A percentile compares a stretch with the other conserved stretches of the same genome.
These are phyloP conservation scores for Termitomyces heimii DNA, from an alignment of 768 basidiomycete species.

Conservation along the genomic window DNA sequence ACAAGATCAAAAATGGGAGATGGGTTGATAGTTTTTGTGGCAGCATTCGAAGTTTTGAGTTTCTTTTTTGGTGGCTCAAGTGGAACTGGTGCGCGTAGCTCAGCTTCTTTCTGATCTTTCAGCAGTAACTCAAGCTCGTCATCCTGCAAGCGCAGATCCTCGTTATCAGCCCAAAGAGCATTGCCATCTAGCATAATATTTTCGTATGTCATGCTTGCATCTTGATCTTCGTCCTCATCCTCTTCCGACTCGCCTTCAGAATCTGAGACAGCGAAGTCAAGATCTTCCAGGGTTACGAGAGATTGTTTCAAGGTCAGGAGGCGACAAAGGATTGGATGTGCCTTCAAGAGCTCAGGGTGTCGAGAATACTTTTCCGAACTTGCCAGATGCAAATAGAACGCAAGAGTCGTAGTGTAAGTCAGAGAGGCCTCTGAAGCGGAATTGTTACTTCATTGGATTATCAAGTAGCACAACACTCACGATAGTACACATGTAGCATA, in stretches of 20 bases:
- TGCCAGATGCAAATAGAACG: slow-evolving; percentile 90
- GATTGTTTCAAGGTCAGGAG: slow-evolving; percentile 81
- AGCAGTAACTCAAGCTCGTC: slow-evolving; percentile 53
- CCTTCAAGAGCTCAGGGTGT: slow-evolving; percentile 55
- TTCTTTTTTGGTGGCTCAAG: slow-evolving; percentile 56
- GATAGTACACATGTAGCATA: slow-evolving; percentile 83
- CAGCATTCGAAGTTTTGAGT: slow-evolving; percentile 39
- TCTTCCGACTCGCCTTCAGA: slow-evolving; percentile 43
- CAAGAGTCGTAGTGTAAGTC: slow-evolving; percentile 85
- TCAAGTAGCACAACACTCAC: slow-evolving; percentile 41
- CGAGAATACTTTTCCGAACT: slow-evolving; percentile 58
- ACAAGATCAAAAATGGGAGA: slow-evolving; percentile 67
- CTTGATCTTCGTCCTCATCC: slow-evolving; percentile 31
- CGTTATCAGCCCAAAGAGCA: slow-evolving; percentile 36
- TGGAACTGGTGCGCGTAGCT: slow-evolving; percentile 14
- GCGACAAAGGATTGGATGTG: slow-evolving; percentile 69
- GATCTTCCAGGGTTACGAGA: slow-evolving; percentile 73
- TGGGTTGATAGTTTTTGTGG: slow-evolving; percentile 25
- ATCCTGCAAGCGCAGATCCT: slow-evolving; percentile 25
- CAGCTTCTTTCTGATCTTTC: slow-evolving; percentile 28
- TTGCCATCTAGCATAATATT: slow-evolving; percentile 36
- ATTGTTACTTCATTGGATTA: neutral
- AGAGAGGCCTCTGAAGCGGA: slow-evolving; percentile 67
- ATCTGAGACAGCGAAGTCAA: slow-evolving; percentile 54
- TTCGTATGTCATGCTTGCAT: slow-evolving; percentile 24